phyloP scores from a whole-genome alignment of 257 asterid genomes.

The Solanum rostratum region DNA sequence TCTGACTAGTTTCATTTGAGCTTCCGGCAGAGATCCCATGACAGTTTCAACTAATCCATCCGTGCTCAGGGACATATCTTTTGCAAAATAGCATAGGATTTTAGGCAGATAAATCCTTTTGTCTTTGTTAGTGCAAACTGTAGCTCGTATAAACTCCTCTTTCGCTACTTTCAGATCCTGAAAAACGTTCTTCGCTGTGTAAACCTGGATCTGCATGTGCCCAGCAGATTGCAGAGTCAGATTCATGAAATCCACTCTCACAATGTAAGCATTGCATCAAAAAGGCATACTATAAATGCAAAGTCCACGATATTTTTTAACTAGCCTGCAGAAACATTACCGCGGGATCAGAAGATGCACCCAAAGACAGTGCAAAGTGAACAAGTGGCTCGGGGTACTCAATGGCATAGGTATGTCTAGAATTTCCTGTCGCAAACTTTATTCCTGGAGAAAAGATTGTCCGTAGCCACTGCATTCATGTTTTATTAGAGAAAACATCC shows the following conservation, averaged over 20 bases:
- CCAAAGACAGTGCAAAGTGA: constrained; percentile 83
- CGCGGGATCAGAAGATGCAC: constrained; percentile 70
- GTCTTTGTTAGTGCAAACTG: constrained; percentile 46
- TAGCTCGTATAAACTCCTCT: constrained; percentile 60
- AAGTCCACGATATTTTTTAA: neutral
- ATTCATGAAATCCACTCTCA: neutral
- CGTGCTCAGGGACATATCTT: constrained; percentile 61
- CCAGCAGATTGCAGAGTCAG: neutral
- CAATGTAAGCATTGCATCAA: neutral
- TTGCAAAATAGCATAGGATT: constrained; percentile 46
- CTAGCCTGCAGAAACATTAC: constrained; percentile 21
- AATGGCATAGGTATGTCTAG: constrained; percentile 48
- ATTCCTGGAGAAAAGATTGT: constrained; percentile 65
- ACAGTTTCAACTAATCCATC: constrained; percentile 42
- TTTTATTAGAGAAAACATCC: neutral
- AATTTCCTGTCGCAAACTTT: constrained; percentile 40
- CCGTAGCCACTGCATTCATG: constrained; percentile 64
- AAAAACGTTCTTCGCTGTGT: constrained; percentile 47
- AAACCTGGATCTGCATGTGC: constrained; percentile 52
- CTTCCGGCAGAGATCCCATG: constrained; percentile 32
- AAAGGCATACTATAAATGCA: neutral
- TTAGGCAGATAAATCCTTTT: constrained; percentile 61
- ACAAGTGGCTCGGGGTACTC: constrained; percentile 86
- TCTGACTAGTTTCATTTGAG: constrained; percentile 41
- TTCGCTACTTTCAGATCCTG: constrained; percentile 60